Percentiles rank a stretch among this genome's conserved stretches.
Evolutionary conservation across 208 protist species (phyloP).

Genomic region (Crithidia expoeki): DNA sequence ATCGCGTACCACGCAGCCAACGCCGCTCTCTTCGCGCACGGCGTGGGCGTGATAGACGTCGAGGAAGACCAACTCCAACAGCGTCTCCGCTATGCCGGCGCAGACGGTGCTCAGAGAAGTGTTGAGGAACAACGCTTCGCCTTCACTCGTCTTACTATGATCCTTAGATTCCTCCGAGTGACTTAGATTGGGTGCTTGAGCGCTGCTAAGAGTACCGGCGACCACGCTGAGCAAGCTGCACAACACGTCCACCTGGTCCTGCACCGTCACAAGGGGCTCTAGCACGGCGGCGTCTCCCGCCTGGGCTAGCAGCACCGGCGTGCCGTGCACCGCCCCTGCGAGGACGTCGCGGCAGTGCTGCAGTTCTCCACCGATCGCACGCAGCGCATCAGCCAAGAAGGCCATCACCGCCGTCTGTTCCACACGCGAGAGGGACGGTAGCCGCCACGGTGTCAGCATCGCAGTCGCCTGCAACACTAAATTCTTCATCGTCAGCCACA

Average conservation of each 20-base stretch:
- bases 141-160: not conserved
- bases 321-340: constrained; percentile 21
- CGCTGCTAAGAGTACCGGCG: constrained; percentile 24
- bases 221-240: constrained; percentile 37
- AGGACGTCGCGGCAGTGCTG: constrained; percentile 29
- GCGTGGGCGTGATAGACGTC: constrained; percentile 28
- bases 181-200: not conserved
- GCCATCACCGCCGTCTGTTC: constrained; percentile 34
- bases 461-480: constrained; percentile 31
- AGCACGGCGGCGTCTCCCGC: constrained; percentile 29
- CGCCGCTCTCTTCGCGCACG: constrained; percentile 12
- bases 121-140: constrained; percentile 8
- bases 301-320: constrained; percentile 32
- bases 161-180: too few species aligned
- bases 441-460: constrained; percentile 19
- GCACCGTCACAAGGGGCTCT: constrained; percentile 32
- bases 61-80: constrained; percentile 30
- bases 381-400: constrained; percentile 29
- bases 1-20: constrained; percentile 28
- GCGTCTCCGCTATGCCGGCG: constrained; percentile 23
- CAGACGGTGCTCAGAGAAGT: constrained; percentile 20
- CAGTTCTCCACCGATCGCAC: constrained; percentile 32
- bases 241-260: constrained; percentile 41
- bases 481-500: constrained; percentile 27
- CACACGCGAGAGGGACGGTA: constrained; percentile 25